Conservation (phyloP, 148 eudicot species). For the Rhododendron vialii region DNA sequence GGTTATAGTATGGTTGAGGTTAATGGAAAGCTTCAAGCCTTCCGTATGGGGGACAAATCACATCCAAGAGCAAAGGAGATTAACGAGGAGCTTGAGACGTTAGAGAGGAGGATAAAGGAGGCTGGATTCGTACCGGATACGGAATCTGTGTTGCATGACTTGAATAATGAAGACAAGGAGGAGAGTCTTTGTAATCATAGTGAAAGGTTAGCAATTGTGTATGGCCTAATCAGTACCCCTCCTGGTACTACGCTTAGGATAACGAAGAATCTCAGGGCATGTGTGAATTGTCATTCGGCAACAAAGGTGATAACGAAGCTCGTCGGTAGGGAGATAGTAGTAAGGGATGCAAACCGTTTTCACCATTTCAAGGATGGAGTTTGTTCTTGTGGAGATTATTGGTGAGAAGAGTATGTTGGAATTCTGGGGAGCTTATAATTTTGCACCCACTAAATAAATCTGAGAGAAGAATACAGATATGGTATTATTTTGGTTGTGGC, state of each 20-base stretch:
- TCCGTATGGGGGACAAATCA: conserved; percentile 50
- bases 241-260: conserved; percentile 41
- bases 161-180: conserved; percentile 46
- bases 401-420: conserved; percentile 21
- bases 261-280: conserved; percentile 44
- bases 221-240: conserved; percentile 47
- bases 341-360: conserved; percentile 53
- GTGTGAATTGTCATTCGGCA: conserved; percentile 51
- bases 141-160: conserved; percentile 57
- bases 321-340: conserved; percentile 35
- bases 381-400: conserved; percentile 52
- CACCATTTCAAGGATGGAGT: conserved; percentile 53
- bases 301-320: conserved; percentile 46
- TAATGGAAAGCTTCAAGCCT: conserved; percentile 50
- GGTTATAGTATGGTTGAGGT: conserved; percentile 61
- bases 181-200: conserved; percentile 46
- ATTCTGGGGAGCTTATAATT: neutral
- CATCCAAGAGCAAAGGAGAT: conserved; percentile 56
- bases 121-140: conserved; percentile 49
- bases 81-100: conserved; percentile 29
- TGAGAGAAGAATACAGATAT: neutral
- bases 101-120: conserved; percentile 47
- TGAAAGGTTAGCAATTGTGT: conserved; percentile 55
- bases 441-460: neutral
- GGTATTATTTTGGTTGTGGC: neutral